phyloP scores from a whole-genome alignment of 192 early-diverging fungal species.

The Linnemannia hyalina region DNA sequence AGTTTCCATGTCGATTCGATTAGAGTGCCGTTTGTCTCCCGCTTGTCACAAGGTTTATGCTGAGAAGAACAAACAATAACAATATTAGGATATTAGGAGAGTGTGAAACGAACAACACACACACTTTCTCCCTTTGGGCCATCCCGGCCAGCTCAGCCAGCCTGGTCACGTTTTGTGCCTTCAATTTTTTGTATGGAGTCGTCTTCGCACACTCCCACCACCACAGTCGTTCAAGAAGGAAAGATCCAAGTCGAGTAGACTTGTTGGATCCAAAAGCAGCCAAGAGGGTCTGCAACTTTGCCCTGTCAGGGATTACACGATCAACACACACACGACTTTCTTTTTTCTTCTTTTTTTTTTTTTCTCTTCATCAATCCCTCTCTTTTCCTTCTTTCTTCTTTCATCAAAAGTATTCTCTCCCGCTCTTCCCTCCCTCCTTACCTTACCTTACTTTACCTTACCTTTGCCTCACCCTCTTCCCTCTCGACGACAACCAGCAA shows the following conservation, averaged over 20 bases:
- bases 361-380: not conserved
- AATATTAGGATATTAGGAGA: not conserved
- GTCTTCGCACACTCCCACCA: not conserved
- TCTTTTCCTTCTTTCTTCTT: not conserved
- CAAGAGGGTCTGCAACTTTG: not conserved
- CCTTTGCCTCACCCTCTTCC: not conserved
- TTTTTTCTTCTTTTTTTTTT: constrained; percentile 1
- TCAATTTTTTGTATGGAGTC: too few relatives aligned
- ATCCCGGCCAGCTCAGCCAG: not conserved
- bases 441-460: not conserved
- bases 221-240: too few relatives aligned
- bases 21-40: too few relatives aligned
- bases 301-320: not conserved
- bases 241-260: not conserved
- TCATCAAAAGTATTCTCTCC: not conserved
- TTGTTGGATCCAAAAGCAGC: not conserved
- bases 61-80: not conserved
- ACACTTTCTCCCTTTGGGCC: not conserved
- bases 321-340: not conserved
- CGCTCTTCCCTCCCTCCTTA: not conserved
- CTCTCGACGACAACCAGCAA: not conserved
- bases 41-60: not conserved
- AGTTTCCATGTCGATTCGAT: too few relatives aligned
- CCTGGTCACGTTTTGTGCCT: not conserved
- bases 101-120: not conserved